Evolutionary conservation across 2,329 filamentous ascomycete species (phyloP).

Genomic region (Stachybotrys echinatus): DNA sequence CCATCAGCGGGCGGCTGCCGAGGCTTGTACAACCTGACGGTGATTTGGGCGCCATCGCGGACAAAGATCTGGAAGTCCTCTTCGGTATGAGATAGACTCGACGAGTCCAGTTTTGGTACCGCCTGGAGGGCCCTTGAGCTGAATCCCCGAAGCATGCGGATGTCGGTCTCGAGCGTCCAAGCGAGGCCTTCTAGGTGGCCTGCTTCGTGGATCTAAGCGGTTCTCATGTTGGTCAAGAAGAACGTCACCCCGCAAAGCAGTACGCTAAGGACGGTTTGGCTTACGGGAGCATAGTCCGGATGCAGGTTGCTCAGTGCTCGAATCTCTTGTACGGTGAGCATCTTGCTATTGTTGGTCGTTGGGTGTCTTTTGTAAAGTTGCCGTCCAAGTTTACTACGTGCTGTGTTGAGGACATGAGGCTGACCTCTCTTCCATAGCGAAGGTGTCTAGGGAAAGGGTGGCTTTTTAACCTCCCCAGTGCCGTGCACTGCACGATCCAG

Average conservation of each 20-base stretch:
- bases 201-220: constrained; percentile 7
- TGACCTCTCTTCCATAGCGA: too few relatives aligned
- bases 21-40: constrained; percentile 15
- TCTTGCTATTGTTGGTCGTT: too few relatives aligned
- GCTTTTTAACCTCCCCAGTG: too few relatives aligned
- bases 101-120: constrained; percentile 7
- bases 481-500: too few relatives aligned
- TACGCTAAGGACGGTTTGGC: neutral
- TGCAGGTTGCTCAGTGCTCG: constrained; percentile 12
- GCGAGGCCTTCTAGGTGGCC: constrained; percentile 10
- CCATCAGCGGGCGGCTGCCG: constrained; percentile 7
- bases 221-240: neutral
- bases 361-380: neutral
- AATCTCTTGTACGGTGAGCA: constrained; percentile 19
- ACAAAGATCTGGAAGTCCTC: constrained; percentile 15
- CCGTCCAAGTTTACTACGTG: neutral
- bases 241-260: neutral
- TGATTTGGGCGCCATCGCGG: constrained; percentile 13
- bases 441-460: too few relatives aligned
- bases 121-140: constrained; percentile 9
- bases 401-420: neutral
- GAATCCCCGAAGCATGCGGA: constrained; percentile 12
- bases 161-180: constrained; percentile 16
- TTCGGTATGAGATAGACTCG: constrained; percentile 10
- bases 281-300: constrained; percentile 11